Evolutionary conservation across 2,329 filamentous ascomycete species (phyloP).

Genomic region (Monilinia vaccinii-corymbosi): DNA sequence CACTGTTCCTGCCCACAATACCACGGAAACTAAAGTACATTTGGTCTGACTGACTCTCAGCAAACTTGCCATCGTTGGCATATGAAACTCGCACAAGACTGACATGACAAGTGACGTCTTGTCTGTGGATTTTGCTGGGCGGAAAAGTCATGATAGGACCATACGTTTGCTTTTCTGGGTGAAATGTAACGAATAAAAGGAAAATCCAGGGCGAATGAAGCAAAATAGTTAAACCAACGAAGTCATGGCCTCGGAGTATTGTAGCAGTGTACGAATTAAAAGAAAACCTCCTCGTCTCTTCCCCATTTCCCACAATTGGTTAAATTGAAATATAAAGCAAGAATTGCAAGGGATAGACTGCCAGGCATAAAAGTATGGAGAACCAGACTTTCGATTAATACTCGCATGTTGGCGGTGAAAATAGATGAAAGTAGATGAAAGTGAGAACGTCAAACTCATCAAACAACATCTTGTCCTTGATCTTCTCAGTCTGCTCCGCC

Average conservation of each 20-base stretch:
- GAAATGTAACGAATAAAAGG: constrained; percentile 2
- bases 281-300: not conserved
- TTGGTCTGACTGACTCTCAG: not conserved
- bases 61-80: constrained; percentile 1
- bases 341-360: not conserved
- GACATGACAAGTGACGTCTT: not conserved
- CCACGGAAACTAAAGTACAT: constrained; percentile 1
- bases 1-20: not conserved
- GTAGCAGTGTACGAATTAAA: not conserved
- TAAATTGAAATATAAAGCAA: constrained; percentile 3
- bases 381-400: not conserved
- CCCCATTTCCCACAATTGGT: not conserved
- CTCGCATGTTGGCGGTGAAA: not conserved
- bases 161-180: not conserved
- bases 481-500: constrained; percentile 5
- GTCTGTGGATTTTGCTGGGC: not conserved
- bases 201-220: not conserved
- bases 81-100: constrained; percentile 1
- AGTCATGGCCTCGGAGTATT: not conserved
- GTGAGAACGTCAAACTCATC: constrained; percentile 9
- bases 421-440: not conserved
- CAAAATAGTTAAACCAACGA: not conserved
- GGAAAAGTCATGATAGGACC: not conserved
- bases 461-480: constrained; percentile 13
- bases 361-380: not conserved